These are phyloP conservation scores for Puccinia coronata DNA, from an alignment of 1,284 basidiomycete genomes.

Conservation along the genomic window DNA sequence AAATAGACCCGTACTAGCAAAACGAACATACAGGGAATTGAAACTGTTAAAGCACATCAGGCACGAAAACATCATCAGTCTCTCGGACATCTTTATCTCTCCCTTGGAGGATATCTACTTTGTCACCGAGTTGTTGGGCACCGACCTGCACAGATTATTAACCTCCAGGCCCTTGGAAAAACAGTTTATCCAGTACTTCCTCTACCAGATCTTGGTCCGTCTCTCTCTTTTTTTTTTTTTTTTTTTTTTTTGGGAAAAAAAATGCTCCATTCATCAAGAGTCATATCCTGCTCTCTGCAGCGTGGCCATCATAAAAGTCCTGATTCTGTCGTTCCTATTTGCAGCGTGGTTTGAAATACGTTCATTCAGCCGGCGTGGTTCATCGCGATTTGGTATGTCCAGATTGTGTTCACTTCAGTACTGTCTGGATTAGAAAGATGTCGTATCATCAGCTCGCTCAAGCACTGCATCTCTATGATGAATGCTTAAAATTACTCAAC, in stretches of 20 bases:
- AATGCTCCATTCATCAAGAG: neutral
- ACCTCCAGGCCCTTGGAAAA: constrained; percentile 97
- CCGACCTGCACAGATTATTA: constrained; percentile 93
- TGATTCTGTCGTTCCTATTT: constrained; percentile 20
- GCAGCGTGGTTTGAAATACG: constrained; percentile 96
- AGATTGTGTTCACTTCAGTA: neutral
- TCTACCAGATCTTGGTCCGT: constrained; percentile 92
- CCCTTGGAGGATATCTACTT: constrained; percentile 67
- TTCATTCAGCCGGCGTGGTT: constrained; percentile 98
- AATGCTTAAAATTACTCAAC: neutral
- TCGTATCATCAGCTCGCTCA: neutral
- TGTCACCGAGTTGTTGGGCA: constrained; percentile 97
- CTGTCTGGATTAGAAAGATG: neutral
- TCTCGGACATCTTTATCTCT: constrained; percentile 63
- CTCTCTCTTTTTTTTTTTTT: neutral
- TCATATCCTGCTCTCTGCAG: no score
- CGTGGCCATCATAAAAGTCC: constrained; percentile 17
- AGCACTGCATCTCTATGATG: neutral
- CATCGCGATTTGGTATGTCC: constrained; percentile 86
- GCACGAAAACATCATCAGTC: constrained; percentile 82
- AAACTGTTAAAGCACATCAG: constrained; percentile 98
- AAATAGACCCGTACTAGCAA: constrained; percentile 78
- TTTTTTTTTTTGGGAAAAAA: neutral
- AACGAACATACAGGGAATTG: constrained; percentile 95
- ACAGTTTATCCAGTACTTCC: constrained; percentile 99